Evolutionary conservation across 2,329 filamentous ascomycete genomes (phyloP).

Genomic region (Coniochaeta hoffmannii): DNA sequence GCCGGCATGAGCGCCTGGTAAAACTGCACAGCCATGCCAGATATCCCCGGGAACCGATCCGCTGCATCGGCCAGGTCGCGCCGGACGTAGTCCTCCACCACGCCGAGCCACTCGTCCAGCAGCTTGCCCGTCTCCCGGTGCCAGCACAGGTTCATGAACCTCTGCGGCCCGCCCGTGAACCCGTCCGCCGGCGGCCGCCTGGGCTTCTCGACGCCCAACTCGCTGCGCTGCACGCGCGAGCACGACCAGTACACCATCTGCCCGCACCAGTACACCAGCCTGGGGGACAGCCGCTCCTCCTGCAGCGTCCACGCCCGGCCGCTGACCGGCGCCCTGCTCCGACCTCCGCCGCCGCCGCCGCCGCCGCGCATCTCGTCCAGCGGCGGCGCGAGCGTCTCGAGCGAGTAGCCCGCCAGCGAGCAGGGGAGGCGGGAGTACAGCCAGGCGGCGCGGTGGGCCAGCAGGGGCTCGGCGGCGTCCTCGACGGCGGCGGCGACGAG

Average conservation of each 20-base stretch:
- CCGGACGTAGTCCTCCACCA: conserved; percentile 16
- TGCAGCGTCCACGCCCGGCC: conserved; percentile 17
- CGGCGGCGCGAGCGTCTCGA: conserved; percentile 11
- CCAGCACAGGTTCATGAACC: conserved; percentile 15
- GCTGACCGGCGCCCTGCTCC: conserved; percentile 11
- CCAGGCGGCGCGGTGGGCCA: conserved; percentile 14
- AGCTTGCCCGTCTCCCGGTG: conserved; percentile 13
- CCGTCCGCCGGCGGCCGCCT: background rate
- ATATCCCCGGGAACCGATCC: conserved; percentile 18
- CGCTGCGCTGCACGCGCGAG: conserved; percentile 12
- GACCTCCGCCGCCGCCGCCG: no score
- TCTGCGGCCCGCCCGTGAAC: conserved; percentile 12
- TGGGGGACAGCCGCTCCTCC: conserved; percentile 17
- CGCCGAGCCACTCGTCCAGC: conserved; percentile 17
- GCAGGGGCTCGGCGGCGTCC: conserved; percentile 10
- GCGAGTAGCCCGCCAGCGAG: conserved; percentile 14
- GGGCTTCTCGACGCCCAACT: conserved; percentile 8
- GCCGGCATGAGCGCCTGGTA: conserved; percentile 14
- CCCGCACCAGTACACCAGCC: conserved; percentile 16
- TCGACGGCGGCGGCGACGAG: conserved; percentile 13
- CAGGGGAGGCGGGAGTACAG: conserved; percentile 12
- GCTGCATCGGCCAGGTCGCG: conserved; percentile 14
- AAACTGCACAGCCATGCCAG: conserved; percentile 17
- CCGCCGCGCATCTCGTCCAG: conserved; percentile 13
- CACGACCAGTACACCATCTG: conserved; percentile 19